Evolutionary conservation across 169 alveolate species (phyloP).

Genomic region (Ichthyophthirius multifiliis): DNA sequence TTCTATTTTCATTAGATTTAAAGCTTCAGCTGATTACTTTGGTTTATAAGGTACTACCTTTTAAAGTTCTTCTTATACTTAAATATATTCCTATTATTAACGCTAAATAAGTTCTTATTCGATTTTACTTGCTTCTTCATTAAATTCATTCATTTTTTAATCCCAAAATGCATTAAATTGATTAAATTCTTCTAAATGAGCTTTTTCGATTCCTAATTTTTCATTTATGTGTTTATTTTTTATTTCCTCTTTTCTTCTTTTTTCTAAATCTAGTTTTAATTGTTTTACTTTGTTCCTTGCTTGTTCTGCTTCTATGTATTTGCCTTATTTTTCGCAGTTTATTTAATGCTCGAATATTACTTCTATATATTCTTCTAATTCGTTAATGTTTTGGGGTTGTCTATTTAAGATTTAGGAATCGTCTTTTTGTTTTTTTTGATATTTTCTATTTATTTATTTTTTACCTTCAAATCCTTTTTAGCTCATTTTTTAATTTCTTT

Average conservation of each 20-base stretch:
- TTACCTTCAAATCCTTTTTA: too few relatives aligned
- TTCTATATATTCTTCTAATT: conserved; percentile 30
- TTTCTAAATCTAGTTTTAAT: conserved; percentile 11
- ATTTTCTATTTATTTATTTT: too few relatives aligned
- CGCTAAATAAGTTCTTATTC: conserved; percentile 21
- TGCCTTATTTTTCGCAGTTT: conserved; percentile 28
- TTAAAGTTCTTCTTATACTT: conserved; percentile 22
- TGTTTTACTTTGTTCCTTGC: conserved; percentile 16
- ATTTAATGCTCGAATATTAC: conserved; percentile 11
- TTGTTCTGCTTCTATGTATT: conserved; percentile 38
- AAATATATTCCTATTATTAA: conserved; percentile 10
- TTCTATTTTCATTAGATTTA: conserved; percentile 35
- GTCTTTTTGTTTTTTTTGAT: too few relatives aligned
- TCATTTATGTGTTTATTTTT: conserved; percentile 16
- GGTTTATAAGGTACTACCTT: conserved; percentile 27
- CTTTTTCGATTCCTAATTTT: conserved; percentile 24
- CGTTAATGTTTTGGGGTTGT: neutral
- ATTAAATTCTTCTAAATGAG: conserved; percentile 45
- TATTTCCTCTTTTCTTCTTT: conserved; percentile 24
- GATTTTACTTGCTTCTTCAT: conserved; percentile 33
- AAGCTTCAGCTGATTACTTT: conserved; percentile 28
- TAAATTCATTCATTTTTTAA: conserved; percentile 37
- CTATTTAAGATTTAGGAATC: conserved; percentile 5
- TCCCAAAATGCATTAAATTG: conserved; percentile 44
- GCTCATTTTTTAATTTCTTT: too few relatives aligned